Evolutionary conservation across 192 early-diverging fungal genomes (phyloP).

Genomic region (Helicostylum pulchrum): DNA sequence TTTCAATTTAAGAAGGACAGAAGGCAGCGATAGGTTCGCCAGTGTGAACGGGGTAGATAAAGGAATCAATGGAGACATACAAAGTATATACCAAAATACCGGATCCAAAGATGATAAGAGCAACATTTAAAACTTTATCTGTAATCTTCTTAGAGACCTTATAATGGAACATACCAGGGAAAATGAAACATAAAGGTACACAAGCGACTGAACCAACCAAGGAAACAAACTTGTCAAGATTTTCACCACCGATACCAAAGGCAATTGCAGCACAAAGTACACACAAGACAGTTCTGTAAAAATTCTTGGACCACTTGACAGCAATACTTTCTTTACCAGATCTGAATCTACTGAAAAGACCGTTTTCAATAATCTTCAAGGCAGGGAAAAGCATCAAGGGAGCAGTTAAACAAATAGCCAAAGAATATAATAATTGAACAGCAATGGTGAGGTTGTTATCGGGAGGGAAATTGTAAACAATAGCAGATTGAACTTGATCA

Average conservation of each 20-base stretch:
- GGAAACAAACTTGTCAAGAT: constrained; percentile 84
- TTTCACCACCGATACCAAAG: constrained; percentile 60
- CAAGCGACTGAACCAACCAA: constrained; percentile 80
- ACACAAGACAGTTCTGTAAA: constrained; percentile 59
- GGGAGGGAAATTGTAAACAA: constrained; percentile 77
- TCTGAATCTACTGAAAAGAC: constrained; percentile 58
- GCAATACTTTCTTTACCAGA: constrained; percentile 41
- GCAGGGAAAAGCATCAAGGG: constrained; percentile 85
- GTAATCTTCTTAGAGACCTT: constrained; percentile 44
- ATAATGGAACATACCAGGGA: constrained; percentile 82
- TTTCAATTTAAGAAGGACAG: constrained; percentile 9
- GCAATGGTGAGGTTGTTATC: constrained; percentile 50
- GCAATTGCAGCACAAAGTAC: constrained; percentile 63
- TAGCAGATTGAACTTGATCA: constrained; percentile 68
- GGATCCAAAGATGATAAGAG: constrained; percentile 61
- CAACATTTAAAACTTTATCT: constrained; percentile 50
- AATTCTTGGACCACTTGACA: constrained; percentile 73
- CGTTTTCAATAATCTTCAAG: constrained; percentile 78
- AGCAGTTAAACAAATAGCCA: constrained; percentile 84
- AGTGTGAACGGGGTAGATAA: constrained; percentile 28
- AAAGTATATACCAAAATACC: constrained; percentile 77
- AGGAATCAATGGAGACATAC: constrained; percentile 61
- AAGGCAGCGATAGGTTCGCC: constrained; percentile 8
- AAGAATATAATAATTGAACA: constrained; percentile 78
- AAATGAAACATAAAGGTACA: constrained; percentile 74